Evolutionary conservation across 2,329 filamentous ascomycete genomes (phyloP), one percentile per base, ranked within the genome.

Genomic region (Penicillium sp.): DNA sequence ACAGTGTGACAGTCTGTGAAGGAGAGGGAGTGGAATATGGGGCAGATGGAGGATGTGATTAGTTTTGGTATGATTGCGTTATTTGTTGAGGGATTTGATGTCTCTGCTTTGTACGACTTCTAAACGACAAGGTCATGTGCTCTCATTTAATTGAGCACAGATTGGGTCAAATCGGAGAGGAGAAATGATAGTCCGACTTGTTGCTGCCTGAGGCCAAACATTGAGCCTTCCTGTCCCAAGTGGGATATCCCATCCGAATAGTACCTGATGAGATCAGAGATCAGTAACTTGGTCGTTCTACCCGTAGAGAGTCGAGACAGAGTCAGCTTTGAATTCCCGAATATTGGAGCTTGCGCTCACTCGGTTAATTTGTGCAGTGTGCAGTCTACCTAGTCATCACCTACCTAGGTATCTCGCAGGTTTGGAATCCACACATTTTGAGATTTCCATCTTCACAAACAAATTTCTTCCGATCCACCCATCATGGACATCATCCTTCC

Each of bases 181-280:
- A 58, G 52, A 60, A 62, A 56, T 54, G 52, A 66, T 64, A 45
- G 49, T 66, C 61, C 58, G 61, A 11, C 49, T 17, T 22, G 14
- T 28, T 20, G 34, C 0, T 37, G 47, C 54, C 54, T 57, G 28
- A 43, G 45, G 45, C 54, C 28, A 8, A 2, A 31, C 7, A 22
- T 10, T 6, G 0, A 28, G 25, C 12, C n/a, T 15, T 4, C 6
- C 11, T 6, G 7, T 22, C 42, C 52, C 52, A 39, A 39, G 5
- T 22, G 11, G 54, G 54, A 41, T 49, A 55, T 31, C 43, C 43
- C 45, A 41, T 47, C 43, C 54, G 54, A 55, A 37, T n/a, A 22
- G 12, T 47, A 34, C 28, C 14, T 10, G 20, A 22, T n/a, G n/a
- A 4, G 3, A 3, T 15, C 25, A 28, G 25, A 6, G 28, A 31